Evolutionary conservation across 164 flowering plant genomes (phyloP).

Genomic region (Euptelea pleiosperma): DNA sequence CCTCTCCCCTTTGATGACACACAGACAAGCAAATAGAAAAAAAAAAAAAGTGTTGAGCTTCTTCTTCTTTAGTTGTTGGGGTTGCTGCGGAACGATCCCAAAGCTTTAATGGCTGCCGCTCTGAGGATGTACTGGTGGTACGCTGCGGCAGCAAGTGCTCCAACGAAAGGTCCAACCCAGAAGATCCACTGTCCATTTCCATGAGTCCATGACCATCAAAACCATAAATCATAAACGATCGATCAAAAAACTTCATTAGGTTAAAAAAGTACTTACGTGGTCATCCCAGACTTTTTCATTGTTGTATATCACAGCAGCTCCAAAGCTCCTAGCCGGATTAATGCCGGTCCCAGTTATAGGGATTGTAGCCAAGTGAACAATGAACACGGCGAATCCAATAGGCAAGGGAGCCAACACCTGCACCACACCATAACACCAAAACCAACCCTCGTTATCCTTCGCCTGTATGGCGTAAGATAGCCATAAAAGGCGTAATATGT

Average conservation of each 20-base stretch:
- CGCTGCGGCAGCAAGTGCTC: slow-evolving; percentile 67
- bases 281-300: slow-evolving; percentile 23
- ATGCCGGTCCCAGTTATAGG: too few species aligned
- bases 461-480: too few species aligned
- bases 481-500: too few species aligned
- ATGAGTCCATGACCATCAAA: too few species aligned
- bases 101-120: slow-evolving; percentile 65
- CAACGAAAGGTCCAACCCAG: slow-evolving; percentile 72
- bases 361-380: too few species aligned
- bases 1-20: not conserved
- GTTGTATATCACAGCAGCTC: slow-evolving; percentile 32
- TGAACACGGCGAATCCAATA: too few species aligned
- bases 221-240: not conserved
- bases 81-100: slow-evolving; percentile 72
- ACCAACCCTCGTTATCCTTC: not conserved
- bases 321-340: slow-evolving; percentile 35
- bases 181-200: slow-evolving; percentile 77
- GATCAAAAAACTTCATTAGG: too few species aligned
- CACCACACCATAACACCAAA: not conserved
- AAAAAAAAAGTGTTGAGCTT: too few species aligned
- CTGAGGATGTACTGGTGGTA: slow-evolving; percentile 68
- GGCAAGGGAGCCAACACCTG: slow-evolving; percentile 34
- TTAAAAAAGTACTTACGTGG: too few species aligned
- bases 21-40: not conserved
- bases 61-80: too few species aligned